Evolutionary conservation across 1,139 yeast species (phyloP).

Genomic region (Yamadazyma sp.): DNA sequence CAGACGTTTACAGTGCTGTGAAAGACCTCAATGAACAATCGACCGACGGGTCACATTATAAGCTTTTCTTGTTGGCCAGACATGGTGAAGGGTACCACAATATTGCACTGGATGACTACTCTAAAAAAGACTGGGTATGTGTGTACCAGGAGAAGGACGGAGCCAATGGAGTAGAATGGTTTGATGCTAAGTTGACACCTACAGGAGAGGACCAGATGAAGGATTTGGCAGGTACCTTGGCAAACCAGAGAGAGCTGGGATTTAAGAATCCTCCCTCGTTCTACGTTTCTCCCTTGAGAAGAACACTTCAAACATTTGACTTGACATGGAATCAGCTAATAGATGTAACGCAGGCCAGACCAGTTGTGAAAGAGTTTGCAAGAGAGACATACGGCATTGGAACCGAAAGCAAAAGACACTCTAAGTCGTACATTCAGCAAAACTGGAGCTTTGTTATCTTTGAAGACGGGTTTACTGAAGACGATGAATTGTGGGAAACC

Average conservation of each 20-base stretch:
- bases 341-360: constrained; percentile 17
- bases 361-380: constrained; percentile 31
- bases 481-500: constrained; percentile 29
- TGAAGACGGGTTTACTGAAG: constrained; percentile 28
- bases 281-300: constrained; percentile 36
- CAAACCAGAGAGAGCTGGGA: constrained; percentile 15
- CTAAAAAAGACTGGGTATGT: constrained; percentile 30
- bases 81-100: constrained; percentile 81
- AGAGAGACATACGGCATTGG: constrained; percentile 42
- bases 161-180: constrained; percentile 33
- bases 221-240: constrained; percentile 20
- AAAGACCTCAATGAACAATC: constrained; percentile 12
- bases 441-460: constrained; percentile 27
- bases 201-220: constrained; percentile 24
- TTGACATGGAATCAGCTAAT: constrained; percentile 24
- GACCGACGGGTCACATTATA: constrained; percentile 16
- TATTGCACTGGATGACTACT: constrained; percentile 23
- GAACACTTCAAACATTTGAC: constrained; percentile 36
- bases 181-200: constrained; percentile 36
- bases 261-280: constrained; percentile 29
- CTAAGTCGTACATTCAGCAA: constrained; percentile 22
- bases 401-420: constrained; percentile 36
- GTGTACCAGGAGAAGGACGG: constrained; percentile 32
- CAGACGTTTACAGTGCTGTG: constrained; percentile 12
- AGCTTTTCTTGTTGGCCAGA: constrained; percentile 37